Conservation (phyloP, 129 eudicot species). For the Centaurea solstitialis region DNA sequence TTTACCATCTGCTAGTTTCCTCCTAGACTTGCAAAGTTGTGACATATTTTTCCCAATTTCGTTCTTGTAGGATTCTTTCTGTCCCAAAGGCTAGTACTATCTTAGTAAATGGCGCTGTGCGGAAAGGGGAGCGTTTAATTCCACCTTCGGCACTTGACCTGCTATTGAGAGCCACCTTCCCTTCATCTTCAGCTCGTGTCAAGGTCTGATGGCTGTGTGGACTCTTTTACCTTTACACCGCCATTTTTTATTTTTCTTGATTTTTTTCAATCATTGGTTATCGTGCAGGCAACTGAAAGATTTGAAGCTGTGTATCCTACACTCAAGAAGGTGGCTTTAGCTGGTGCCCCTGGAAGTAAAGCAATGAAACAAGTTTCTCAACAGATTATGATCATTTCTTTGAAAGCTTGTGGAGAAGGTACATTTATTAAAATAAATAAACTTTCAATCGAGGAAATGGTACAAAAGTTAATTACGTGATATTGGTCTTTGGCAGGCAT, state of each 20-base stretch:
- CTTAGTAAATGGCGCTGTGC: slow-evolving; percentile 66
- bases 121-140: slow-evolving; percentile 85
- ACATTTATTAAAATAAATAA: background rate
- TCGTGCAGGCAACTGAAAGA: slow-evolving; percentile 87
- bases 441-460: background rate
- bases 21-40: background rate
- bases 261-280: background rate
- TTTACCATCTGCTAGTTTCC: background rate
- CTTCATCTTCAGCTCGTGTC: slow-evolving; percentile 67
- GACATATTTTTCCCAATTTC: background rate
- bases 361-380: slow-evolving; percentile 91
- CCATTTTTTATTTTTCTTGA: background rate
- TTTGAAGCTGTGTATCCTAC: slow-evolving; percentile 87
- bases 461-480: background rate
- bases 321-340: slow-evolving; percentile 91
- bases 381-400: slow-evolving; percentile 55
- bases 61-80: slow-evolving; percentile 49
- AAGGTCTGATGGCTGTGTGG: slow-evolving; percentile 48
- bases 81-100: slow-evolving; percentile 70
- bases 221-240: background rate
- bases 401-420: slow-evolving; percentile 90
- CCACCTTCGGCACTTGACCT: slow-evolving; percentile 73
- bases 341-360: slow-evolving; percentile 94
- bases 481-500: slow-evolving; percentile 49
- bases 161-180: slow-evolving; percentile 60